phyloP scores from a whole-genome alignment of 805 yeast genomes.

The Metschnikowia gelsemii region DNA sequence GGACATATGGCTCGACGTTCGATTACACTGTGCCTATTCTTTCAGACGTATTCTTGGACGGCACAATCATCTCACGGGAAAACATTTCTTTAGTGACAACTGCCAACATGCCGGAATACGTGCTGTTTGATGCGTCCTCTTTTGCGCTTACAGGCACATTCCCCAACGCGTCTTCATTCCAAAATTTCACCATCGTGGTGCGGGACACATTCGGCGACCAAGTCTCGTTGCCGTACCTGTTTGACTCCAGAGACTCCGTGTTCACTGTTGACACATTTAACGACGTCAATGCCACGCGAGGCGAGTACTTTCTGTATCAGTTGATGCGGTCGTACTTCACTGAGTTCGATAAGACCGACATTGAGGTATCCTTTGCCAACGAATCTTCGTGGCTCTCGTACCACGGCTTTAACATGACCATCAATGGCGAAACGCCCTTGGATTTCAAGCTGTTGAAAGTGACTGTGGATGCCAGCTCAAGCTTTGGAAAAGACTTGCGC shows the following conservation, averaged over 20 bases:
- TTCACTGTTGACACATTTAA: slow-evolving; percentile 55
- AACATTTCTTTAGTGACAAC: slow-evolving; percentile 55
- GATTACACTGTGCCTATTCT: slow-evolving; percentile 59
- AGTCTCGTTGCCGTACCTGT: slow-evolving; percentile 55
- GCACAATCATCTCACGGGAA: slow-evolving; percentile 40
- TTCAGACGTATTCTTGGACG: slow-evolving; percentile 63
- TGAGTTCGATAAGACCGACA: slow-evolving; percentile 47
- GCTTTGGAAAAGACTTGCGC: slow-evolving; percentile 29
- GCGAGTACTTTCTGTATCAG: slow-evolving; percentile 56
- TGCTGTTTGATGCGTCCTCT: slow-evolving; percentile 40
- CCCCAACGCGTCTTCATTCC: slow-evolving; percentile 45
- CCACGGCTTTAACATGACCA: slow-evolving; percentile 57
- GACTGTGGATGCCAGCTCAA: slow-evolving; percentile 30
- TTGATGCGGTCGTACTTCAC: slow-evolving; percentile 58
- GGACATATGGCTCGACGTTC: slow-evolving; percentile 60
- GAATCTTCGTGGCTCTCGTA: slow-evolving; percentile 63
- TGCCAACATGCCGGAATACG: slow-evolving; percentile 61
- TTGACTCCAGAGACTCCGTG: slow-evolving; percentile 53
- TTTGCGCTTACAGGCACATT: slow-evolving; percentile 53
- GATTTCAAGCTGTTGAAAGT: slow-evolving; percentile 28
- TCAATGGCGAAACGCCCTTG: slow-evolving; percentile 61
- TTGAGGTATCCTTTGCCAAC: slow-evolving; percentile 44
- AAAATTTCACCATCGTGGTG: slow-evolving; percentile 54
- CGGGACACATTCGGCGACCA: slow-evolving; percentile 60
- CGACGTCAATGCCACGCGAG: slow-evolving; percentile 67